Percentiles rank a stretch among this genome's conserved stretches.
Evolutionary conservation across 148 eudicot genomes (phyloP).

Genomic region (Vaccinium vitisidaea): DNA sequence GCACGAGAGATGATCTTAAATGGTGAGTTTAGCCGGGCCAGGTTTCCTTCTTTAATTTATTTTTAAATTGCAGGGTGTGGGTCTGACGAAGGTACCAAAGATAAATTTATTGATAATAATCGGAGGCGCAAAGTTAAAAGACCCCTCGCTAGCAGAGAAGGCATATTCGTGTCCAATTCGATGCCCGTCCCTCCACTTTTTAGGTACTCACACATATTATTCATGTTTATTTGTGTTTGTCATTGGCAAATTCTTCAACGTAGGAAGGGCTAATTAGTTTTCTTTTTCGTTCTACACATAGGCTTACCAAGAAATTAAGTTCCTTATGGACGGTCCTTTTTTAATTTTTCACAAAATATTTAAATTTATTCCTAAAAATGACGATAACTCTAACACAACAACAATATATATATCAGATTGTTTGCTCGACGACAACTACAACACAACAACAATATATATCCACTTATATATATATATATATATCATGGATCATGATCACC

Average conservation of each 20-base stretch:
- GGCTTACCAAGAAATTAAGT: neutral
- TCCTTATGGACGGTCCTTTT: neutral
- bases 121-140: slow-evolving; percentile 66
- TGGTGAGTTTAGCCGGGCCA: too few species aligned
- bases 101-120: slow-evolving; percentile 61
- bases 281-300: neutral
- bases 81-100: slow-evolving; percentile 66
- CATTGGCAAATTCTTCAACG: neutral
- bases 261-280: neutral
- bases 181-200: slow-evolving; percentile 74
- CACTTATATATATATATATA: too few species aligned
- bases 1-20: too few species aligned
- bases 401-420: neutral
- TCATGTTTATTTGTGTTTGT: neutral
- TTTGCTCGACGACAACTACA: neutral
- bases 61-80: slow-evolving; percentile 52
- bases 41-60: neutral
- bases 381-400: neutral
- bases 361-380: neutral
- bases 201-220: slow-evolving; percentile 45
- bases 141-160: slow-evolving; percentile 44
- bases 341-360: neutral
- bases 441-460: neutral
- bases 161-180: slow-evolving; percentile 59
- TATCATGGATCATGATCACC: too few species aligned